Evolutionary conservation across 345 rosid species (phyloP).

Genomic region (Citropsis articulata): DNA sequence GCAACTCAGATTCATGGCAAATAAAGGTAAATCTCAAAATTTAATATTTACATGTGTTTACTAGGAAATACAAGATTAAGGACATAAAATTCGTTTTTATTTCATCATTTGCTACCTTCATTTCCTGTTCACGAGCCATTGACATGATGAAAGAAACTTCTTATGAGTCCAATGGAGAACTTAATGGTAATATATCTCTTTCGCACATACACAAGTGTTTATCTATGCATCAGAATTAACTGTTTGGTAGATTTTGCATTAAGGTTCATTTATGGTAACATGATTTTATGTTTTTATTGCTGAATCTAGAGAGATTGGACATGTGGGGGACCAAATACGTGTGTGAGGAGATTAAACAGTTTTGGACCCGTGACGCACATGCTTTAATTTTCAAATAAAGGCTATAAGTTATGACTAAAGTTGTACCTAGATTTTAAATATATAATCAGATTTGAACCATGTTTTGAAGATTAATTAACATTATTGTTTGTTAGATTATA

Average conservation of each 20-base stretch:
- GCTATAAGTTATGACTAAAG: background rate
- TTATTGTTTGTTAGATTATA: background rate
- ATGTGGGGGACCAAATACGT: background rate
- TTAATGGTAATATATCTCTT: background rate
- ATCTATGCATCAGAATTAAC: too few species aligned
- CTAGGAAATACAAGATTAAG: too few species aligned
- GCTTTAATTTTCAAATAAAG: background rate
- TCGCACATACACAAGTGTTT: too few species aligned
- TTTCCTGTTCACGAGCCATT: background rate
- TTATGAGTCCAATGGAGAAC: background rate
- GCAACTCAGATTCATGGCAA: too few species aligned
- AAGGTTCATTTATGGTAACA: background rate
- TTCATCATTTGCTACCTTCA: too few species aligned
- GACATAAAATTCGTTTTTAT: too few species aligned
- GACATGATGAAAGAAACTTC: too few species aligned
- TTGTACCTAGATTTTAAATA: too few species aligned
- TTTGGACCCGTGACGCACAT: background rate
- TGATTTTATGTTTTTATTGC: background rate
- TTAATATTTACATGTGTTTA: too few species aligned
- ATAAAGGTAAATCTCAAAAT: too few species aligned
- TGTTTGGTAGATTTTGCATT: background rate
- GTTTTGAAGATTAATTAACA: too few species aligned
- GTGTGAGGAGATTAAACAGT: background rate
- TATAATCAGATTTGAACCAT: too few species aligned
- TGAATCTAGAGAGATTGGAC: background rate